Conservation (phyloP, 2,329 filamentous ascomycete genomes). For the Venturia effusa region DNA sequence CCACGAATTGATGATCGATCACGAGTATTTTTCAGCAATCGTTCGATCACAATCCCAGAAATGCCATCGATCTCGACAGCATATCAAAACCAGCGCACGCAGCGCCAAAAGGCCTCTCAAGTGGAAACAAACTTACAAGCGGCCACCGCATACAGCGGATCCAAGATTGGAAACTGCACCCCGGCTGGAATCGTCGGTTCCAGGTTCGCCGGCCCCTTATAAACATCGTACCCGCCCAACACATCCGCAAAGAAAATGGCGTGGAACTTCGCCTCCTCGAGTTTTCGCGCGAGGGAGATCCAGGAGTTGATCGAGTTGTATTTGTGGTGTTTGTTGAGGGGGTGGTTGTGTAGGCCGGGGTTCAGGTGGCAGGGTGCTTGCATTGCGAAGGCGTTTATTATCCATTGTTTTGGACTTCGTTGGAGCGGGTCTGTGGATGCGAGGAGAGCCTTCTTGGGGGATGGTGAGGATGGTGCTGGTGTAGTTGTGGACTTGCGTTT, state of each 20-base stretch:
- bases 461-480: not conserved
- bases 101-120: too few species aligned
- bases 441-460: not conserved
- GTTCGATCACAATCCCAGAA: too few species aligned
- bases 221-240: conserved; percentile 19
- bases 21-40: too few species aligned
- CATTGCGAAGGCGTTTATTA: conserved; percentile 3
- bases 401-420: not conserved
- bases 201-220: conserved; percentile 18
- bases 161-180: conserved; percentile 21
- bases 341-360: conserved; percentile 6
- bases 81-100: too few species aligned
- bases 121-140: conserved; percentile 18
- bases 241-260: conserved; percentile 42
- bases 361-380: not conserved
- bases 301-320: conserved; percentile 22
- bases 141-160: conserved; percentile 23
- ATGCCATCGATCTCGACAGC: too few species aligned
- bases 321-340: not conserved
- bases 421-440: not conserved
- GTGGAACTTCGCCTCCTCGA: conserved; percentile 39
- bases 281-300: conserved; percentile 35
- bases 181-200: conserved; percentile 30
- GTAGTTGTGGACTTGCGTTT: not conserved
- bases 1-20: too few species aligned